Base-by-base conservation (phyloP, 129 eudicot species). In the Arctium lappa region DNA sequence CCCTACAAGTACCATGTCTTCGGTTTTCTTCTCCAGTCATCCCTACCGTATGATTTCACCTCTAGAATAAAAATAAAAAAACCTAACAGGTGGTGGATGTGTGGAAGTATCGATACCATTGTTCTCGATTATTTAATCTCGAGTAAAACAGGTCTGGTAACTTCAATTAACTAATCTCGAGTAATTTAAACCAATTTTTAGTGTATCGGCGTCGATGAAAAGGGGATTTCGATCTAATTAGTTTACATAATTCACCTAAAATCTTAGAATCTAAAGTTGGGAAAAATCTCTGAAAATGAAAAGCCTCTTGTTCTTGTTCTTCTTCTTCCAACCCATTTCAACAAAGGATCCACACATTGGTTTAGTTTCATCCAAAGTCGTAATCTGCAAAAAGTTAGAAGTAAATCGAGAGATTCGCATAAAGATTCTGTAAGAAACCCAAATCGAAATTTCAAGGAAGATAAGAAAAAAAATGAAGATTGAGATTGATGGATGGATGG, bases 1-100 rank as follows among this genome's bases (percentile, higher is more conserved):
- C 42, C 93, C 93, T 2, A 91, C 96, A 44, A 89, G 80, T 4
- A 90, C 78, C 76, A 89, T 69, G 9, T 93, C 93, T 73, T 22
- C 27, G 27, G 27, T 22, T 22, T 22, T 22, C 27, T 22, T 22
- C 27, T 22, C 0, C 27, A 22, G 27, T 22, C 27, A 22, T 22
- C 27, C 27, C 27, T 22, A 22, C 27, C 27, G 27, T 22, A 22
- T 22, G 27, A 22, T 22, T 22, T 22, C 27, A 22, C 27, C 27
- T 22, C 27, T 22, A 22, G 0, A 22, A 22, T 22, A 22, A 22
- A 22, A 22, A 22, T 22, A 0, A 22, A 22, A 22, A 22, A 22
- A 22, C 27, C 27, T 22, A 22, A 22, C 27, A 22, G 27, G 27
- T 22, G 27, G 27, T 22, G 27, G 27, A 22, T 22, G 27, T 22